Evolutionary conservation across 495 filamentous ascomycete genomes (phyloP).

Genomic region (Parathielavia hyrcaniae): DNA sequence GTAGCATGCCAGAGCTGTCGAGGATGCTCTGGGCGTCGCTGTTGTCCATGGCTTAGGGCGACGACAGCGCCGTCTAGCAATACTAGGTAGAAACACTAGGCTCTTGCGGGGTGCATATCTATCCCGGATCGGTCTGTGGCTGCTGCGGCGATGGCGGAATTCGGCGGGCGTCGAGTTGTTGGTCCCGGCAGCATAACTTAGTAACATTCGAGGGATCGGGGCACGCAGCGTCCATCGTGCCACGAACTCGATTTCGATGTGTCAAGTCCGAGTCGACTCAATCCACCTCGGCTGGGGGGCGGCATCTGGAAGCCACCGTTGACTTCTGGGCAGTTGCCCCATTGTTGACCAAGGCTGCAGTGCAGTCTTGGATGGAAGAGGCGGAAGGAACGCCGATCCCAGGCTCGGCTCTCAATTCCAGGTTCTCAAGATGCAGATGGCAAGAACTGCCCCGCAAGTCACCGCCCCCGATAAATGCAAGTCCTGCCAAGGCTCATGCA

Average conservation of each 20-base stretch:
- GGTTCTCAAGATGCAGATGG: no score
- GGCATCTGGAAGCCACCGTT: background rate
- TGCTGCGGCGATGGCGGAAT: background rate
- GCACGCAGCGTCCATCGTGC: background rate
- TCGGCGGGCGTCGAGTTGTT: background rate
- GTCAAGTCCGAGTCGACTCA: no score
- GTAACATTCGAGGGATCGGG: no score
- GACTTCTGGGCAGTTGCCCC: background rate
- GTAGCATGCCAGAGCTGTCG: slow-evolving; percentile 29
- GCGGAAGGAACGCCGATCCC: background rate
- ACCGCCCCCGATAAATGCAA: slow-evolving; percentile 6
- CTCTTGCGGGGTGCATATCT: background rate
- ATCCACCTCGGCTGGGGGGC: background rate
- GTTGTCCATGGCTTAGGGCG: background rate
- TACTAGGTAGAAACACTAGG: no score
- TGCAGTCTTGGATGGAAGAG: background rate
- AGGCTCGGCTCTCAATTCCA: background rate
- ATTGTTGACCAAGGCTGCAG: background rate
- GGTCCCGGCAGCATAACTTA: background rate
- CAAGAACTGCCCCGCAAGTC: no score
- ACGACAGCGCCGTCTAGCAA: no score
- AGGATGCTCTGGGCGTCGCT: background rate
- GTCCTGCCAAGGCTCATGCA: background rate
- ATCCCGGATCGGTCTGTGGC: background rate
- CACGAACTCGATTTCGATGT: background rate